Evolutionary conservation across 1,139 yeast genomes (phyloP), one percentile per base, ranked within the genome.

Genomic region (Lodderomyces theae): DNA sequence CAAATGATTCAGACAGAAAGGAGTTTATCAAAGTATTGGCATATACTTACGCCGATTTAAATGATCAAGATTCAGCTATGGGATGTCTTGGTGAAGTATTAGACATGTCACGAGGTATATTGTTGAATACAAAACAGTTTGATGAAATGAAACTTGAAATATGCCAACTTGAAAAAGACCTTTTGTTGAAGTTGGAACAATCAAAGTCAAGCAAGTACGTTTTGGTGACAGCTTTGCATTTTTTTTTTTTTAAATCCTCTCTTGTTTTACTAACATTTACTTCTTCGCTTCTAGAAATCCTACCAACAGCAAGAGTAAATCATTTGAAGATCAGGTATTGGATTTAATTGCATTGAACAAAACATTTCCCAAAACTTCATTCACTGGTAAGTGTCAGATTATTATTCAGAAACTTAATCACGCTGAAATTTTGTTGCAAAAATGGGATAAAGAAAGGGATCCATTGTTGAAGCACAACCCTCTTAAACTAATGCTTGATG

Each of bases 51-150:
- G 42, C 38, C 13, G 47, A 42, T 32, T 30, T 42, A 11, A 40
- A 42, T 18, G 40, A 34, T n/a, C 37, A 21, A 6, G 43, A 44
- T 18, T 35, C 33, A 17, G 47, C 43, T 2, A 39, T 41, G 35
- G 45, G 44, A 1, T 41, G 48, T 35, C 30, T 48, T 13, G 48
- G 48, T 23, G 50, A 48, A 26, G 30, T 37, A 10, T 39, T 48
- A 40, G 51, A 48, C 32, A 39, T 41, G 5, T 38, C 41, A 25
- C 37, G 48, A 34, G 19, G 32, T 11, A 35, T 24, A 19, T 19
- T 43, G 6, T 24, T 29, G 2, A 29, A 39, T 2, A 24, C 36
- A 8, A 25, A 35, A 17, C 44, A 41, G 18, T 41, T 40, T 33
- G 40, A 42, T 16, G 26, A 17, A 11, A 39, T 45, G 39, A 39